Conservation (phyloP, 345 rosid species). For the Ricinus communis region DNA sequence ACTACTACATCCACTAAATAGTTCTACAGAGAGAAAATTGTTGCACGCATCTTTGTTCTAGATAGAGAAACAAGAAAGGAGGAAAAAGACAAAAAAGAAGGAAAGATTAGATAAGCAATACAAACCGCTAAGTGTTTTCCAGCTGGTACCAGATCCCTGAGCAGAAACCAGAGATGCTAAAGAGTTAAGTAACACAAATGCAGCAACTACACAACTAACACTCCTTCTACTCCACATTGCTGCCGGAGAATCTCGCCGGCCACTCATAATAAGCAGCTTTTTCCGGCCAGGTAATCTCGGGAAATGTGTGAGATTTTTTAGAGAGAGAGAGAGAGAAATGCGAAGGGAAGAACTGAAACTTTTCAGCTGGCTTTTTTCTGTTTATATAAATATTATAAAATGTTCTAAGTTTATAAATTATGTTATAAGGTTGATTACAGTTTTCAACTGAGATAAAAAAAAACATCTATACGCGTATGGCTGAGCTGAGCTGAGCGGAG, state of each 20-base stretch:
- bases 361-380: conserved; percentile 10
- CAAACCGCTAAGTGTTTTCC: conserved; percentile 20
- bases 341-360: background rate
- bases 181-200: conserved; percentile 9
- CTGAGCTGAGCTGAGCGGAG: background rate
- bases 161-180: conserved; percentile 7
- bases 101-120: too few relatives aligned
- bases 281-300: conserved; percentile 6
- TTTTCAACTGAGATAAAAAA: background rate
- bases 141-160: conserved; percentile 6
- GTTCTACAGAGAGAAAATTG: too few relatives aligned
- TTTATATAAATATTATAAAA: background rate
- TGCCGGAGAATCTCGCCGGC: conserved; percentile 16
- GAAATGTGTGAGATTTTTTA: conserved; percentile 7
- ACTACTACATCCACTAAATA: too few relatives aligned
- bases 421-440: background rate
- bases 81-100: background rate
- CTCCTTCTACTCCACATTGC: conserved; percentile 4
- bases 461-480: background rate
- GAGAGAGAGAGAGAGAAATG: conserved; percentile 3
- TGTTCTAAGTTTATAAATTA: background rate
- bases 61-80: background rate
- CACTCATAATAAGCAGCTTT: background rate
- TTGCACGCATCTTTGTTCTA: too few relatives aligned
- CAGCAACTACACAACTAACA: background rate